Base-by-base conservation (phyloP, 208 protist genomes). In the Acanthamoeba sp. region DNA sequence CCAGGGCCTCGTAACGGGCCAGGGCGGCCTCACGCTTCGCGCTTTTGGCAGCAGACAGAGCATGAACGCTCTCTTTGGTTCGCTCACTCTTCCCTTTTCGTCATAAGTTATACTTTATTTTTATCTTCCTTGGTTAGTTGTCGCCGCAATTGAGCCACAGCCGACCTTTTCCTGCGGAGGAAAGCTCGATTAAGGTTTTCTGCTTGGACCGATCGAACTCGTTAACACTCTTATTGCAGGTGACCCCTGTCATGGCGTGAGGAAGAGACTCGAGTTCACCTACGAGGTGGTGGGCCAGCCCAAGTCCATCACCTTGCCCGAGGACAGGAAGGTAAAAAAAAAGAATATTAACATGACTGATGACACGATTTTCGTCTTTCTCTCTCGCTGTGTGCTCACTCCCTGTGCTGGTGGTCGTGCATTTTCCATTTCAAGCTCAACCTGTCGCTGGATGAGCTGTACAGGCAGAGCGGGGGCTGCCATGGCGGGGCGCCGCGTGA, bases 61-160 rank as follows among this genome's bases (percentile, higher is more conserved):
- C 82, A 89, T 89, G 82, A 89, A 89, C 48, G 22, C 24, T 20
- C 50, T 40, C 29, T 89, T 89, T 36, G 82, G 82, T 89, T n/a
- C 82, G 48, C 29, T 22, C 34, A 48, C 45, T 2, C 45, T 2
- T 16, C 45, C 45, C 45, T 16, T n/a, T n/a, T n/a, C n/a, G n/a
- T n/a, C n/a, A n/a, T n/a, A n/a, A n/a, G n/a, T n/a, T 0, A 50
- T 18, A 9, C 45, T 9, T 50, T 16, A 50, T 50, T 50, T 50
- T 50, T 16, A 16, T 50, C 45, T 50, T 50, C 45, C 16, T 57
- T 57, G 52, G 12, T 18, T 59, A 3, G 18, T 59, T 5, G 12
- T 59, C 52, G 52, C 18, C 52, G 52, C 45, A n/a, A n/a, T n/a
- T n/a, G n/a, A n/a, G n/a, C n/a, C n/a, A n/a, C n/a, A n/a, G n/a